Conservation (phyloP, 208 protist genomes). For the Phytomonas francai region DNA sequence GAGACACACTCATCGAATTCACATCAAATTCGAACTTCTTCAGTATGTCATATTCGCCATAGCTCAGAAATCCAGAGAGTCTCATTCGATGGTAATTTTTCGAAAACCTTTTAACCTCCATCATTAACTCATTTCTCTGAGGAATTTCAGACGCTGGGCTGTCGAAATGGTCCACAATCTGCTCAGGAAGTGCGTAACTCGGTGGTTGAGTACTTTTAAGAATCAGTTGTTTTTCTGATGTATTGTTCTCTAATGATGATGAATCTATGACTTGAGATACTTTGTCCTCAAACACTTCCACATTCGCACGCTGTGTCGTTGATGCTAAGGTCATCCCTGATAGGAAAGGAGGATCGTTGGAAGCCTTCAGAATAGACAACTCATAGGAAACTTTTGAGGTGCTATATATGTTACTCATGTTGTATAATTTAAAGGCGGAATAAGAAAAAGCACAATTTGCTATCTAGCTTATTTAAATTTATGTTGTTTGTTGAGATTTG, state of each 20-base stretch:
- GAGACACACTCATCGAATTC: not conserved
- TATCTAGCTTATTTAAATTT: not conserved
- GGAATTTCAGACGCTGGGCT: not conserved
- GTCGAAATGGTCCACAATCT: not conserved
- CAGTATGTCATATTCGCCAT: not conserved
- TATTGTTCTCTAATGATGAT: not conserved
- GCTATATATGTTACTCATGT: slow-evolving; percentile 1
- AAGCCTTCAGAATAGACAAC: not conserved
- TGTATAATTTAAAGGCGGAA: slow-evolving; percentile 3
- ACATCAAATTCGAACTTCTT: not conserved
- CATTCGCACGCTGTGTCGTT: not conserved
- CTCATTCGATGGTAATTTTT: not conserved
- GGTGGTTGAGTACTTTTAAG: not conserved
- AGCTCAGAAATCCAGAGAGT: not conserved
- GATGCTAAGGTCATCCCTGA: not conserved
- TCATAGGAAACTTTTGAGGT: not conserved
- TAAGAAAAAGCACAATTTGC: not conserved
- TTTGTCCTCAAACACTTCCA: not conserved
- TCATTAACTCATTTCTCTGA: not conserved
- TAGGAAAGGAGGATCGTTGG: not conserved
- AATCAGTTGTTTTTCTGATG: not conserved
- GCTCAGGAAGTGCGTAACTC: not conserved
- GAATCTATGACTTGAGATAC: not conserved
- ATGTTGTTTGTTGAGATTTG: not conserved
- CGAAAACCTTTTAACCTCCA: not conserved